Evolutionary conservation across 108 stramenopile genomes (phyloP), one percentile per base, ranked within the genome.

Genomic region (Fragilariopsis cylindrus): DNA sequence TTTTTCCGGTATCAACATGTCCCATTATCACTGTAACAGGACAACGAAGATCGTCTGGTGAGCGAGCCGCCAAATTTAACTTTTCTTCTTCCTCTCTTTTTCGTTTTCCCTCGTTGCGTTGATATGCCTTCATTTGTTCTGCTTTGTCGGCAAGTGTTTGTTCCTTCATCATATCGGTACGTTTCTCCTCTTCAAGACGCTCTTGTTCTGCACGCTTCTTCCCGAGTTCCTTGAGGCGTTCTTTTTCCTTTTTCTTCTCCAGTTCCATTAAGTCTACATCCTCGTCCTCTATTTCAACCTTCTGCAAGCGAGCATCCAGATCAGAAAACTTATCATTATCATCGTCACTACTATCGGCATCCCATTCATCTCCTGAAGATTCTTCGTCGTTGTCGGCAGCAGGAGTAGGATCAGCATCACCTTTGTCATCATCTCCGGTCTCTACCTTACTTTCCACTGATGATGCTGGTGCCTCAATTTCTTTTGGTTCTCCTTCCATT

Each of bases 1-100:
- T 99, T 82, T 99, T 99, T 52, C 98, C 99, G 56, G 99, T 99
- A 84, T 99, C 98, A 77, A 99, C 99, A 74, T 99, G 99, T 12
- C 99, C 99, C 98, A 99, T 99, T 73, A 99, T 99, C 66, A 97
- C 97, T 18, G 95, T 93, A 74, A 99, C 93, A 30, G 99, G 98
- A 65, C 94, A 96, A 52, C 99, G 96, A 19, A 99, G 85, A 80
- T 96, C 83, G 74, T 97, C 95, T 19, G 86, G 72, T 8, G 87
- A 76, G n/a, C 98, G 94, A 11, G 86, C 92, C 2, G 79, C 96
- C 60, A 92, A 71, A 49, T 97, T 97, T 5, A 77, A 86, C 79
- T 87, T 84, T 71, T 96, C 98, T 77, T 88, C 87, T 72, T 81
- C 88, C 65, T 90, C 74, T 18, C 96, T 90, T 48, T 85, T 84